Percentiles rank a stretch among this genome's conserved stretches.
Conservation (phyloP, 2,329 filamentous ascomycete genomes). For the Neofusicoccum ribis region DNA sequence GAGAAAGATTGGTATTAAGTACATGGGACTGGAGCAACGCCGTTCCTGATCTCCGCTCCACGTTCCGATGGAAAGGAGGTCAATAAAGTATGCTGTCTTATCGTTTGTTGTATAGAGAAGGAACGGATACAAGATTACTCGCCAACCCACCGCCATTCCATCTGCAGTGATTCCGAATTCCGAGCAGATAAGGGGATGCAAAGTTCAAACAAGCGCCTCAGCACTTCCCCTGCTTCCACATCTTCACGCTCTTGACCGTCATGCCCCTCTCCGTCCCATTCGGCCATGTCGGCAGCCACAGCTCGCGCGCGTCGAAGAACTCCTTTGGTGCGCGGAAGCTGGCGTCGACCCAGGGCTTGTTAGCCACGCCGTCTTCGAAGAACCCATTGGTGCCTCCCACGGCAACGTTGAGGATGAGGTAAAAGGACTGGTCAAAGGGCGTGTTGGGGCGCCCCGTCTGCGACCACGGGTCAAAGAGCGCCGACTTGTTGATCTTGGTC, state of each 20-base stretch:
- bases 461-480: slow-evolving; percentile 40
- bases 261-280: slow-evolving; percentile 22
- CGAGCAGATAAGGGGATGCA: no score
- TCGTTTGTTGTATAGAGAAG: not conserved
- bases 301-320: slow-evolving; percentile 13
- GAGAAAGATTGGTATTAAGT: not conserved
- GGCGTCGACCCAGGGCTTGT: slow-evolving; percentile 17
- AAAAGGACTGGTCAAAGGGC: slow-evolving; percentile 44
- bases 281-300: slow-evolving; percentile 20
- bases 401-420: slow-evolving; percentile 31
- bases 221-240: slow-evolving; percentile 22
- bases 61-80: not conserved
- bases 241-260: slow-evolving; percentile 24
- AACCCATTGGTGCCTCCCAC: slow-evolving; percentile 25
- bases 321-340: slow-evolving; percentile 8
- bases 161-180: no score
- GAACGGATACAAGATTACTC: no score
- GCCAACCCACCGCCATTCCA: no score
- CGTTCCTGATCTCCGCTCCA: not conserved
- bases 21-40: not conserved
- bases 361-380: slow-evolving; percentile 18
- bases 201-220: not conserved
- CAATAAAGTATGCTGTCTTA: not conserved
- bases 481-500: slow-evolving; percentile 36
- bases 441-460: slow-evolving; percentile 36